Evolutionary conservation across 768 basidiomycete species (phyloP).

Genomic region (Collybiopsis luxurians): DNA sequence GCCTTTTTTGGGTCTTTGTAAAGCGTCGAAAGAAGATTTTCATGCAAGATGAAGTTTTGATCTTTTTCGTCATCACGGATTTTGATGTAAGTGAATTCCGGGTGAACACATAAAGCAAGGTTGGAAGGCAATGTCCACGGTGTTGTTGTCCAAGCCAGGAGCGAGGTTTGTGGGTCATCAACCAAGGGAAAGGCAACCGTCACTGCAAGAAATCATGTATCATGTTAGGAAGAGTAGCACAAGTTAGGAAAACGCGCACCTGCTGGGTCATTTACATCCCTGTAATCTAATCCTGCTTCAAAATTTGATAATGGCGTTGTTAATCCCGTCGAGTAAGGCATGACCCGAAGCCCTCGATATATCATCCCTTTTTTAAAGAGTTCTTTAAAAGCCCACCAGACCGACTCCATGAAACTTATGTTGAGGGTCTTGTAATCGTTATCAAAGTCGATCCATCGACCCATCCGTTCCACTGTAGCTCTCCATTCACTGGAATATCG

Average conservation of each 20-base stretch:
- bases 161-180: slow-evolving; percentile 85
- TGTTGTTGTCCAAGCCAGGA: slow-evolving; percentile 98
- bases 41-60: slow-evolving; percentile 89
- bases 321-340: slow-evolving; percentile 97
- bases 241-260: slow-evolving; percentile 38
- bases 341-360: slow-evolving; percentile 90
- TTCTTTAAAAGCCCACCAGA: slow-evolving; percentile 98
- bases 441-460: slow-evolving; percentile 99
- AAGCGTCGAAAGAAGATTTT: slow-evolving; percentile 77
- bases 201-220: slow-evolving; percentile 40
- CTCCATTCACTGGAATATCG: slow-evolving; percentile 95
- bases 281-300: slow-evolving; percentile 90
- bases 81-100: slow-evolving; percentile 94
- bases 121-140: slow-evolving; percentile 99
- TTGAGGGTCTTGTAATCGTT: slow-evolving; percentile 99
- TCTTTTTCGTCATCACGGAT: slow-evolving; percentile 88
- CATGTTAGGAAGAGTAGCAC: neutral
- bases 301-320: slow-evolving; percentile 98
- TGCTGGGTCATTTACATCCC: slow-evolving; percentile 92
- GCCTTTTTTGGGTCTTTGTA: slow-evolving; percentile 99
- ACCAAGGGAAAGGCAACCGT: slow-evolving; percentile 92
- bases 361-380: slow-evolving; percentile 92
- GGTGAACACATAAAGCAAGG: slow-evolving; percentile 92
- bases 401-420: slow-evolving; percentile 91
- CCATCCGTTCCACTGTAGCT: slow-evolving; percentile 93